Evolutionary conservation across 257 asterid species (phyloP).

Genomic region (Cruciata laevipes): DNA sequence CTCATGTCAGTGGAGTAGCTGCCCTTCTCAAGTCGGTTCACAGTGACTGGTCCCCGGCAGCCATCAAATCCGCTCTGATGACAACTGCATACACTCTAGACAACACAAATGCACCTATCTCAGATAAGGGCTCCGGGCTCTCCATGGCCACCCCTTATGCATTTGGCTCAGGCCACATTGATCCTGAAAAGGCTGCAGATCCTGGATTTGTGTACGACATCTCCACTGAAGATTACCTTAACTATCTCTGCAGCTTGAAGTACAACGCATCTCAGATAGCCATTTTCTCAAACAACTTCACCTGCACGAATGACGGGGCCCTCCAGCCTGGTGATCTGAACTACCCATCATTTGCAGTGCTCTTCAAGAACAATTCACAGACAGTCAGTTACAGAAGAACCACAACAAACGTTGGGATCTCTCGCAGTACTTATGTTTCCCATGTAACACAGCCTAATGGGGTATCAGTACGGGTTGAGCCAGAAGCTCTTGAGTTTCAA

Average conservation of each 20-base stretch:
- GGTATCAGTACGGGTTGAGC: conserved; percentile 36
- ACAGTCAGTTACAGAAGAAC: conserved; percentile 37
- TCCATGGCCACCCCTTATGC: conserved; percentile 48
- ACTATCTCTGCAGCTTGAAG: conserved; percentile 47
- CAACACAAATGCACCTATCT: conserved; percentile 29
- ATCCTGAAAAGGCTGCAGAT: conserved; percentile 54
- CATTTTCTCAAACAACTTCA: conserved; percentile 30
- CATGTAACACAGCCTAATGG: conserved; percentile 40
- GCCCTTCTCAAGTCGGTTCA: conserved; percentile 58
- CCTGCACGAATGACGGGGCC: conserved; percentile 31
- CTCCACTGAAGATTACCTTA: conserved; percentile 40
- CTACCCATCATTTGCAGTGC: conserved; percentile 69
- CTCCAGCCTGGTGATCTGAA: conserved; percentile 50
- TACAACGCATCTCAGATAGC: conserved; percentile 50
- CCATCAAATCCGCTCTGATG: conserved; percentile 70
- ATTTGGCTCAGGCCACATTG: conserved; percentile 62
- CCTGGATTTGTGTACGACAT: conserved; percentile 67
- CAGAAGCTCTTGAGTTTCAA: conserved; percentile 37
- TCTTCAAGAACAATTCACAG: conserved; percentile 12
- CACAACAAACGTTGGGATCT: conserved; percentile 57
- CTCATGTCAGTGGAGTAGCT: conserved; percentile 63
- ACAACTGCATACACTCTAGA: conserved; percentile 48
- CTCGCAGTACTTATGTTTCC: conserved; percentile 32
- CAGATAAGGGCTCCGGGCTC: conserved; percentile 29
- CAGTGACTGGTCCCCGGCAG: conserved; percentile 64